A percentile compares a stretch with the other conserved stretches of the same genome.
These are phyloP conservation scores for Amaranthus cruentus DNA, from an alignment of 148 eudicot species.

Conservation along the genomic window DNA sequence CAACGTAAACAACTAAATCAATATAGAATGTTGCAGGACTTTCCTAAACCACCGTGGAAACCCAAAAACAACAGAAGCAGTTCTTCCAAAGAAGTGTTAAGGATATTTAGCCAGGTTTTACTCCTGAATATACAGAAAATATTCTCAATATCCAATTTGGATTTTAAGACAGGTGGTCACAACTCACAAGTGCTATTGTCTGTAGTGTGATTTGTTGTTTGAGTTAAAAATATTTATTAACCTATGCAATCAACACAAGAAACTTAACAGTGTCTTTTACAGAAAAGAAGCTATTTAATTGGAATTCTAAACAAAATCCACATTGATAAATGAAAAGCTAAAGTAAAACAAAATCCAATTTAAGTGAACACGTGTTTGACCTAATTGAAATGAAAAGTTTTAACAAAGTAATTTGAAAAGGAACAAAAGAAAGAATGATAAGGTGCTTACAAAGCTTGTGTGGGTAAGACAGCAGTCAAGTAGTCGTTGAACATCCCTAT, in stretches of 20 bases:
- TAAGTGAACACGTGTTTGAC: background rate
- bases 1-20: too few species aligned
- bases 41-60: too few species aligned
- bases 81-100: too few species aligned
- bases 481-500: slow-evolving; percentile 51
- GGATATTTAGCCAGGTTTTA: too few species aligned
- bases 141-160: too few species aligned
- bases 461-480: slow-evolving; percentile 49
- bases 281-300: background rate
- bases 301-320: background rate
- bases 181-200: background rate
- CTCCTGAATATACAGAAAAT: too few species aligned
- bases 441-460: slow-evolving; percentile 32
- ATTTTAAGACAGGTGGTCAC: background rate
- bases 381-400: background rate
- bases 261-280: background rate
- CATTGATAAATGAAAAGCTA: background rate
- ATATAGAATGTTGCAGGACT: too few species aligned
- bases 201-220: background rate
- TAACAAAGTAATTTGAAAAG: background rate
- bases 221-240: too few species aligned
- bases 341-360: background rate
- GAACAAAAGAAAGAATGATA: background rate
- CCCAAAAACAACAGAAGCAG: too few species aligned
- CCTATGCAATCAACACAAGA: background rate